Conservation (phyloP, 768 basidiomycete genomes). For the Trametes meyenii region DNA sequence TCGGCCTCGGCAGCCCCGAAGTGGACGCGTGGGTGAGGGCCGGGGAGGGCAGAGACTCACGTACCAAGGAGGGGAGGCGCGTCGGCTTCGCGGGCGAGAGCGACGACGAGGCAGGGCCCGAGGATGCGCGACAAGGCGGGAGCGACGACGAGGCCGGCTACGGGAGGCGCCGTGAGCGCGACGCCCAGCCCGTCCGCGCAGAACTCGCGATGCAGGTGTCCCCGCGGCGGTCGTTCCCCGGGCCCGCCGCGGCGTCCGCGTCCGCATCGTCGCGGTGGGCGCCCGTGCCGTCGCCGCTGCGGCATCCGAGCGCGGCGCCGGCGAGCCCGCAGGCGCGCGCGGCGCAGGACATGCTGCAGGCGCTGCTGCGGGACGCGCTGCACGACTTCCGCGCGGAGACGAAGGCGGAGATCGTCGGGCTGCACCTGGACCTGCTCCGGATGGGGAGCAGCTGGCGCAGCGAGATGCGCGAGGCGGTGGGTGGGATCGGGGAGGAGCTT, state of each 20-base stretch:
- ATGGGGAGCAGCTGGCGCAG: constrained; percentile 72
- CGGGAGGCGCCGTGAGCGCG: neutral
- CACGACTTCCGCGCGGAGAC: constrained; percentile 72
- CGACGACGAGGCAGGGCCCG: constrained; percentile 11
- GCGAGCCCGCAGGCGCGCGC: constrained; percentile 41
- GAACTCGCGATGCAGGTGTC: constrained; percentile 29
- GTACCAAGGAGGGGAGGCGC: constrained; percentile 43
- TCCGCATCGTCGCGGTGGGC: constrained; percentile 17
- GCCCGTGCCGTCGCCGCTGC: constrained; percentile 25
- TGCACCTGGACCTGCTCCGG: constrained; percentile 72
- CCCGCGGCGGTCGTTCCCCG: constrained; percentile 42
- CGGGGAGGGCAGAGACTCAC: constrained; percentile 36
- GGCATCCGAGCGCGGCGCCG: constrained; percentile 38
- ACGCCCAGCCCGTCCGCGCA: neutral
- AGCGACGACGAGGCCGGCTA: constrained; percentile 30
- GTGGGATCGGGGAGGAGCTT: constrained; percentile 63
- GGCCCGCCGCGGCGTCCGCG: neutral
- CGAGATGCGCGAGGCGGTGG: constrained; percentile 64
- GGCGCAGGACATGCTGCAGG: constrained; percentile 64
- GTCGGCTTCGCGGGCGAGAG: constrained; percentile 48
- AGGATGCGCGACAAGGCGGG: neutral
- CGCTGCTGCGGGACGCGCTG: constrained; percentile 72
- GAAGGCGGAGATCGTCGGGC: constrained; percentile 69
- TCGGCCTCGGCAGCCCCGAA: constrained; percentile 57
- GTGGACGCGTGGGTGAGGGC: constrained; percentile 53